Evolutionary conservation across 306 rosid species (phyloP), one percentile per base, ranked within the genome.

Genomic region (Prunus dulcis): DNA sequence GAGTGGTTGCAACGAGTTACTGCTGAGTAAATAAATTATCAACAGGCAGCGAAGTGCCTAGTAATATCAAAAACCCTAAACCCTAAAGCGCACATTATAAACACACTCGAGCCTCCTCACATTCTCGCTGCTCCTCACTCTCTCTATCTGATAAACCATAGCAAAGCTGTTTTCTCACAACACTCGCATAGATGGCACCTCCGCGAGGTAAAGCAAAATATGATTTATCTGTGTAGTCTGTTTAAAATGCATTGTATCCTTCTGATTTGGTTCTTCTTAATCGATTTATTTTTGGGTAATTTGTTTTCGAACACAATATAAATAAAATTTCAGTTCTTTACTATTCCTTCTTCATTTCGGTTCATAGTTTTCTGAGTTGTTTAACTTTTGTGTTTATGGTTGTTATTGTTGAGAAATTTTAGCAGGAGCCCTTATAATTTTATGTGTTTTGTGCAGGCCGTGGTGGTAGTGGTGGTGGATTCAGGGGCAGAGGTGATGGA

Each of bases 401-500:
- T 38, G 17, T 10, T 65, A 3, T 10, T 58, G 6, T 13, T n/a
- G 9, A 9, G 12, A 12, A 19, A 19, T 19, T 34, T 13, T 34
- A 17, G 52, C 2, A 0, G 9, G 8, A 6, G 6, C 18, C 56
- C 45, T 67, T 67, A 13, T 28, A 25, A 64, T 5, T 55, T 52
- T 38, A 32, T 82, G 67, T 5, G 12, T 20, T 43, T 25, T 69
- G 43, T 41, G 66, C 72, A 86, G 89, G 89, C 11, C 89, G 82
- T 25, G 83, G 85, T 25, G 89, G 82, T 19, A 84, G 41, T 8
- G 69, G 67, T 32, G 89, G 86, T 23, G 84, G 88, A 46, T 84
- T 81, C 73, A 75, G 86, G 50, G 87, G 84, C 20, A 71, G 87
- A 12, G 81, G 84, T 18, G 80, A 77, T 76, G 79, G 85, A n/a